These are phyloP conservation scores for Purpureocillium takamizusanense DNA, from an alignment of 2,329 filamentous ascomycete genomes.

Conservation along the genomic window DNA sequence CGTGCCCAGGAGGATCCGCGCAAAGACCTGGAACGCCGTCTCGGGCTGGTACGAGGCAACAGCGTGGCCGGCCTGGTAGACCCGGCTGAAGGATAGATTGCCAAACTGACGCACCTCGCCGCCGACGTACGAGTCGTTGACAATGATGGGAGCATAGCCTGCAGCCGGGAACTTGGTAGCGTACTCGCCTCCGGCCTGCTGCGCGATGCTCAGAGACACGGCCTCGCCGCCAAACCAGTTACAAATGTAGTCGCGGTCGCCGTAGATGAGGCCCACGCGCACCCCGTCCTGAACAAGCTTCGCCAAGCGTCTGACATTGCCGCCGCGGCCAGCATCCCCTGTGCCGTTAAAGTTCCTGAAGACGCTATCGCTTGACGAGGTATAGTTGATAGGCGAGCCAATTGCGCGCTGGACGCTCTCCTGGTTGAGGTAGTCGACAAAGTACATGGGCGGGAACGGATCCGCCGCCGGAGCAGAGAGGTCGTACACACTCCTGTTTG, in stretches of 20 bases:
- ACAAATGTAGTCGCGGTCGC: slow-evolving; percentile 54
- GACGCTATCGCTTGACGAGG: slow-evolving; percentile 37
- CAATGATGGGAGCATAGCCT: slow-evolving; percentile 63
- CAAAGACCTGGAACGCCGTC: slow-evolving; percentile 50
- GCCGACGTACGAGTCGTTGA: slow-evolving; percentile 59
- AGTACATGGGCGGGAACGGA: slow-evolving; percentile 54
- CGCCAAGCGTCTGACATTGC: slow-evolving; percentile 50
- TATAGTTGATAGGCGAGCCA: slow-evolving; percentile 54
- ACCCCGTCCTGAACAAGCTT: slow-evolving; percentile 52
- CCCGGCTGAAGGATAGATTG: slow-evolving; percentile 59
- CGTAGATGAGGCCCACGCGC: slow-evolving; percentile 64
- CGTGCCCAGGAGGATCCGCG: slow-evolving; percentile 46
- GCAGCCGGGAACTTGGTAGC: slow-evolving; percentile 49
- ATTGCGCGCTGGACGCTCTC: slow-evolving; percentile 47
- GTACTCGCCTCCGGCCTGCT: slow-evolving; percentile 36
- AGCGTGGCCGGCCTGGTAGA: slow-evolving; percentile 59
- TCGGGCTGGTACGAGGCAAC: slow-evolving; percentile 53
- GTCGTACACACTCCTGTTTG: slow-evolving; percentile 50
- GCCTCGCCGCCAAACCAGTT: slow-evolving; percentile 69
- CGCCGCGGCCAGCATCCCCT: slow-evolving; percentile 55
- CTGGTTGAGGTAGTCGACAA: slow-evolving; percentile 56
- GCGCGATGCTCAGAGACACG: slow-evolving; percentile 53
- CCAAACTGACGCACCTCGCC: slow-evolving; percentile 70
- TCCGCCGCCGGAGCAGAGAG: slow-evolving; percentile 46
- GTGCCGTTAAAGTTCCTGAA: slow-evolving; percentile 36